Evolutionary conservation across 1,284 basidiomycete species (phyloP), one percentile per base, ranked within the genome.

Genomic region (Coniferiporia sulphurascens): DNA sequence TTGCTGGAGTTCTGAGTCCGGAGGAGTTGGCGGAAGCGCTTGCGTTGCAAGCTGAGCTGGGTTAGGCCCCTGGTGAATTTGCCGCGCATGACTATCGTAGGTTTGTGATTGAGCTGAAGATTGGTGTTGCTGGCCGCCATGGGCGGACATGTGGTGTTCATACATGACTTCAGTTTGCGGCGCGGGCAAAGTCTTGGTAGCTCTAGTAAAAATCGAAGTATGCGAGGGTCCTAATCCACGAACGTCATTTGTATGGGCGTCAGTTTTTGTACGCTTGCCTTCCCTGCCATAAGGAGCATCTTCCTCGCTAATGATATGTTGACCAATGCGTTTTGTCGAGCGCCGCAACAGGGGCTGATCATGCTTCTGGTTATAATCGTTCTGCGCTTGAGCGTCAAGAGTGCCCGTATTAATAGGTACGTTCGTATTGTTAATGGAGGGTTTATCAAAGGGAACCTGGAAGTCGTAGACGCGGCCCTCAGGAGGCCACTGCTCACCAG

Each of bases 221-320:
- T 27, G 27, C 27, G 27, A 27, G 27, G 27, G 27, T 27, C 27
- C 38, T 41, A 52, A 5, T 9, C 38, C 13, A 57, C 50, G n/a
- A 32, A 57, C 59, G 51, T 61, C 55, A 15, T 51, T 48, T n/a
- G 48, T 15, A 19, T 53, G 54, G 12, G 21, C 32, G 32, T 51
- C 56, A 49, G 52, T 50, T 45, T 62, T 62, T 27, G 36, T 22
- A 32, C 60, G 56, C 34, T 62, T 62, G 4, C 48, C 52, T 27
- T 51, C 56, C 32, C 60, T 34, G 17, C 13, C 35, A 36, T 58
- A 34, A 22, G 22, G 12, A 3, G 22, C 22, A 17, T 54, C 52
- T 7, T 54, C 45, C 22, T 55, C 56, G 13, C 55, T 48, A 8
- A 21, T 17, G 13, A 43, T 36, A 17, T 54, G 35, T 41, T 54